Evolutionary conservation across 106 monocot species (phyloP).

Genomic region (Acorus calamus): DNA sequence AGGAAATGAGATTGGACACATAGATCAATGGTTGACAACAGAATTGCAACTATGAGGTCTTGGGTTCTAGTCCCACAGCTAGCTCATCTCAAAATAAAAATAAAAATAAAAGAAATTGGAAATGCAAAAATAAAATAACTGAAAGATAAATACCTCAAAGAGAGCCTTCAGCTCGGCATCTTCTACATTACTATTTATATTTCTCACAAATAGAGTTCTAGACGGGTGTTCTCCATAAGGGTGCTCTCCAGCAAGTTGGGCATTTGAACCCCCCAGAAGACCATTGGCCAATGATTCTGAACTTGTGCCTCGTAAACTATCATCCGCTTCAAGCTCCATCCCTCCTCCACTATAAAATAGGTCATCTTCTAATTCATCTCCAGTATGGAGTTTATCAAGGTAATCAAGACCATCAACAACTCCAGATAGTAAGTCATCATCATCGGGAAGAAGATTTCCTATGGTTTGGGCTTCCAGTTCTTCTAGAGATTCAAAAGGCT

Average conservation of each 20-base stretch:
- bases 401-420: slow-evolving; percentile 4
- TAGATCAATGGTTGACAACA: too few species aligned
- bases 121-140: background rate
- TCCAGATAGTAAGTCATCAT: slow-evolving; percentile 17
- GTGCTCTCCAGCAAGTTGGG: slow-evolving; percentile 6
- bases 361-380: slow-evolving; percentile 15
- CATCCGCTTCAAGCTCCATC: slow-evolving; percentile 25
- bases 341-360: slow-evolving; percentile 25
- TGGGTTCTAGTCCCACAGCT: too few species aligned
- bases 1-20: too few species aligned
- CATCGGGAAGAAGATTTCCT: slow-evolving; percentile 14
- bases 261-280: background rate
- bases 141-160: slow-evolving; percentile 20
- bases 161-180: slow-evolving; percentile 14
- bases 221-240: slow-evolving; percentile 15
- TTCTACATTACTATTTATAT: slow-evolving; percentile 17
- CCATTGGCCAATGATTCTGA: background rate
- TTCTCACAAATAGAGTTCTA: slow-evolving; percentile 21
- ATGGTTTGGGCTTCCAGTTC: slow-evolving; percentile 8
- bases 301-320: background rate
- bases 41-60: too few species aligned
- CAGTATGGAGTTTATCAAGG: background rate
- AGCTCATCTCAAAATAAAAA: too few species aligned
- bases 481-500: slow-evolving; percentile 14
- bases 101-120: too few species aligned